Evolutionary conservation across 2,329 filamentous ascomycete genomes (phyloP).

Genomic region (Ceratocystis albifundus): DNA sequence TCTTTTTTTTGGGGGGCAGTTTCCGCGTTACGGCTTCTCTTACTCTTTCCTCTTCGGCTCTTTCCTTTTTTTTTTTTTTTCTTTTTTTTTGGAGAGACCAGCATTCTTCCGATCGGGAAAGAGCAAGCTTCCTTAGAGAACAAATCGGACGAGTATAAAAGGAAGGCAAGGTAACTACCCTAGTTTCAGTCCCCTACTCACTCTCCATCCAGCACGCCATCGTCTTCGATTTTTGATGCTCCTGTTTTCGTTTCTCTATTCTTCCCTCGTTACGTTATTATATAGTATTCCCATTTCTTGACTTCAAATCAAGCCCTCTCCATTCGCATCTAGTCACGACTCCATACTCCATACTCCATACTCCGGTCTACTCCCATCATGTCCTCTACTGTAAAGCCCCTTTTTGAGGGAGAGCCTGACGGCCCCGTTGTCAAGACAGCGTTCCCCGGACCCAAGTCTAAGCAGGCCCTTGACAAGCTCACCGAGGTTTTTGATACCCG

Average conservation of each 20-base stretch:
- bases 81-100: background rate
- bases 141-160: background rate
- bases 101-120: background rate
- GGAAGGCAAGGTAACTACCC: background rate
- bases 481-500: constrained; percentile 74
- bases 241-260: background rate
- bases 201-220: background rate
- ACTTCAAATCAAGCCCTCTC: background rate
- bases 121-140: background rate
- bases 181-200: no score
- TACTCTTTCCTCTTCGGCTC: background rate
- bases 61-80: background rate
- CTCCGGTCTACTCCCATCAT: constrained; percentile 18
- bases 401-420: constrained; percentile 41
- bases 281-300: background rate
- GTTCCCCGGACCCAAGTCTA: constrained; percentile 67
- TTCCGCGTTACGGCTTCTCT: background rate
- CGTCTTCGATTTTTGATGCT: background rate
- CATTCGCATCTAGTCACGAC: constrained; percentile 2
- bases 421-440: constrained; percentile 43
- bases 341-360: constrained; percentile 24
- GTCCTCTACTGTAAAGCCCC: constrained; percentile 29
- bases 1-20: background rate
- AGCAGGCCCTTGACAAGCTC: constrained; percentile 57
- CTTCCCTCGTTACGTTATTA: background rate